phyloP scores from a whole-genome alignment of 2,329 filamentous ascomycete genomes.

The Oidium heveae region DNA sequence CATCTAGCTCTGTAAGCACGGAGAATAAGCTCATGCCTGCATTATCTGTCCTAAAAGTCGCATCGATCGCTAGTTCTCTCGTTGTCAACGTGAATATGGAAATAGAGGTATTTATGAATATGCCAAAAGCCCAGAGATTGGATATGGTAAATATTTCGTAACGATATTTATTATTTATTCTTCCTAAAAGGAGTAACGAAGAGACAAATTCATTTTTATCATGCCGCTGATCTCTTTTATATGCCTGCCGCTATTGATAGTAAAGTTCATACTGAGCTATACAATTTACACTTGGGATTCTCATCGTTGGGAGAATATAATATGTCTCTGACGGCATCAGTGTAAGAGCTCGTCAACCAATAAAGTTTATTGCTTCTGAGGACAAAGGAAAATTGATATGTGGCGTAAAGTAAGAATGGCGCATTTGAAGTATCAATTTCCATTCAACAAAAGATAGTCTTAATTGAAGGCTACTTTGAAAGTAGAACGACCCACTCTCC shows the following conservation, averaged over 20 bases:
- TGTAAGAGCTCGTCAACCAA: no score
- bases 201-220: neutral
- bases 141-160: no score
- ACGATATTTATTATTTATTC: neutral
- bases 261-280: neutral
- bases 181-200: neutral
- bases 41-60: neutral
- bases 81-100: neutral
- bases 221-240: neutral
- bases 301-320: no score
- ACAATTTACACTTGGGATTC: neutral
- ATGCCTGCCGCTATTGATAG: neutral
- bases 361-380: no score
- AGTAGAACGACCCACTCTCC: neutral
- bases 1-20: neutral
- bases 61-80: neutral
- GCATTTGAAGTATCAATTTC: neutral
- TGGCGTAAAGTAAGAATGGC: neutral
- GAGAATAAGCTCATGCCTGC: neutral
- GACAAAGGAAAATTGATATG: no score
- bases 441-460: neutral
- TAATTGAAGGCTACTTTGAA: neutral
- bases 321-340: no score
- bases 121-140: neutral
- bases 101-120: neutral